phyloP scores from a whole-genome alignment of 1,139 yeast genomes.

The Candida sp. region DNA sequence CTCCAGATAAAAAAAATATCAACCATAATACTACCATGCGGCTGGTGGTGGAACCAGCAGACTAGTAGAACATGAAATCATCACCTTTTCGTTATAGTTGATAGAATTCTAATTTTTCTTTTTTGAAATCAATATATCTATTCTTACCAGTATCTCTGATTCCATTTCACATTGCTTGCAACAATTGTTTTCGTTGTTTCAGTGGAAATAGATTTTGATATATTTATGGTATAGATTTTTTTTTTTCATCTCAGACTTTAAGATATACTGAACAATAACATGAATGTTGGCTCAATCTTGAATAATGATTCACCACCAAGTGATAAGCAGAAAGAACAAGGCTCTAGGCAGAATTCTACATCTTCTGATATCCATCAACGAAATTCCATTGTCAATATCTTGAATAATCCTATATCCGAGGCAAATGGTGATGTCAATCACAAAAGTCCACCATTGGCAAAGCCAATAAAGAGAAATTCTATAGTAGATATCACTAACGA shows the following conservation, averaged over 20 bases:
- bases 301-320: constrained; percentile 41
- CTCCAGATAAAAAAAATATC: no score
- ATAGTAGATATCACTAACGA: constrained; percentile 48
- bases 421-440: constrained; percentile 2
- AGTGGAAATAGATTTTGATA: no score
- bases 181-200: no score
- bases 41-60: no score
- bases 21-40: no score
- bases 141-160: no score
- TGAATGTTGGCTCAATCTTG: constrained; percentile 48
- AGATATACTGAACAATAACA: constrained; percentile 7
- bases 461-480: constrained; percentile 29
- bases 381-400: constrained; percentile 26
- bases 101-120: no score
- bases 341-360: constrained; percentile 3
- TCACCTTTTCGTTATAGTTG: no score
- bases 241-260: background rate
- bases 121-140: no score
- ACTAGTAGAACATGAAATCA: no score
- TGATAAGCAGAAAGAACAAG: constrained; percentile 11
- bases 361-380: constrained; percentile 14
- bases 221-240: no score
- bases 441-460: background rate
- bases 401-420: constrained; percentile 18
- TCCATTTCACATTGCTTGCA: no score